Base-by-base conservation (phyloP, 441 rosid genomes). In the Erodium chrysanthum region DNA sequence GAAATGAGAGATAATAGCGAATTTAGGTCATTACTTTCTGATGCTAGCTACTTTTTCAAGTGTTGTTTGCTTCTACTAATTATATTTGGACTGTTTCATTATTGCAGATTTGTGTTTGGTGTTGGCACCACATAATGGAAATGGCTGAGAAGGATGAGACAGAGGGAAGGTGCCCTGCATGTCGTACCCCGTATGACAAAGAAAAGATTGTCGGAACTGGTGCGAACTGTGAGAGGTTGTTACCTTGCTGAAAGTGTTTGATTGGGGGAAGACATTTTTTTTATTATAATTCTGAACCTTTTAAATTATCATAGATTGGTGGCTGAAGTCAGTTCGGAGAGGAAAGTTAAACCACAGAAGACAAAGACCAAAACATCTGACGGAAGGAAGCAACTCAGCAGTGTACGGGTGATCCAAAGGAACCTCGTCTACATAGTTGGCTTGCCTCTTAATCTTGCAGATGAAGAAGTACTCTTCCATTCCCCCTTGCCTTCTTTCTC, bases 81-180 rank as follows among this genome's bases (percentile, higher is more conserved):
- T 52, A 7, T 52, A 17, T 52, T 52, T 33, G 40, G 59, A 7
- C 21, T 17, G 9, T 52, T 17, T 27, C 3, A 12, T 56, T 29
- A 64, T 61, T 29, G 15, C 66, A 83, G 90, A 76, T 85, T 54
- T 85, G 90, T 78, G 90, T 85, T 63, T 85, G 90, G 88, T 85
- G 90, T 64, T 85, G 90, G 90, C 78, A 84, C 73, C 86, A 84
- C 29, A 69, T 85, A 9, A 80, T 79, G 83, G 85, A 85, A 15
- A 80, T 85, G 90, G 88, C 90, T 48, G 90, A 84, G 75, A 85
- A 78, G 82, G 83, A 79, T 74, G 75, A 63, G 3, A 70, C 77
- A 5, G 88, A 84, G 73, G 90, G 90, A 14, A 80, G 85, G 31
- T 85, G 88, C 64, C 90, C 90, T 4, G 90, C 90, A 58, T 85